A percentile compares a stretch with the other conserved stretches of the same genome.
phyloP scores from a whole-genome alignment of 2,329 filamentous ascomycete genomes.

The Epichloe hybrida region DNA sequence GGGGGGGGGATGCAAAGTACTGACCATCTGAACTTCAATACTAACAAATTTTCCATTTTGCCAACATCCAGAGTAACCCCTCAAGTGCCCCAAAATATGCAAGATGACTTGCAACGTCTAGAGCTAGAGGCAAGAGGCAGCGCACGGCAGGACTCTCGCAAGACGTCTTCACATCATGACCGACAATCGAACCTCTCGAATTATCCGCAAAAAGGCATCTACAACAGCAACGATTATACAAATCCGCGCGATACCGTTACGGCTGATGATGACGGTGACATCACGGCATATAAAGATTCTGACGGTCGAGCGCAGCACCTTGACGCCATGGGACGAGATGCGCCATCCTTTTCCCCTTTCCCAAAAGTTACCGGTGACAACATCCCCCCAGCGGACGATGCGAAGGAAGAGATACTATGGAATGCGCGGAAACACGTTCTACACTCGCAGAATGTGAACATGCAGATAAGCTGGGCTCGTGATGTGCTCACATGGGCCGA shows the following conservation, averaged over 20 bases:
- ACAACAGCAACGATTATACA: constrained; percentile 1
- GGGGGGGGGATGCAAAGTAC: neutral
- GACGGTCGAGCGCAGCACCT: constrained; percentile 23
- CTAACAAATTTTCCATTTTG: constrained; percentile 21
- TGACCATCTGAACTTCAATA: constrained; percentile 17
- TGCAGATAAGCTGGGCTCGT: constrained; percentile 94
- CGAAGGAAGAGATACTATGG: constrained; percentile 83
- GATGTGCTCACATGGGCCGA: constrained; percentile 85
- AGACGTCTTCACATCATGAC: constrained; percentile 21
- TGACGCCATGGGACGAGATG: constrained; percentile 34
- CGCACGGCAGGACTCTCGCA: constrained; percentile 20
- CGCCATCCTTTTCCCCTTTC: constrained; percentile 81
- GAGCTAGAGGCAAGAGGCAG: constrained; percentile 59
- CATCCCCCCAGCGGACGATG: constrained; percentile 88
- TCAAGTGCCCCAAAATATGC: constrained; percentile 93
- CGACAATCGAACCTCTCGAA: constrained; percentile 32
- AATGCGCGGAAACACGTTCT: constrained; percentile 72
- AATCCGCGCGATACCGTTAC: constrained; percentile 12
- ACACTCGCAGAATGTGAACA: constrained; percentile 86
- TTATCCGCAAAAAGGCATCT: constrained; percentile 17
- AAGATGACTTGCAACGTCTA: constrained; percentile 82
- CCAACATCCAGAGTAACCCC: constrained; percentile 62
- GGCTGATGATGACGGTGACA: constrained; percentile 23
- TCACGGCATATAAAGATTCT: constrained; percentile 24
- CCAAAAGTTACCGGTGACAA: constrained; percentile 77